phyloP scores from a whole-genome alignment of 202 grass and related monocot species.

The Setaria italica region DNA sequence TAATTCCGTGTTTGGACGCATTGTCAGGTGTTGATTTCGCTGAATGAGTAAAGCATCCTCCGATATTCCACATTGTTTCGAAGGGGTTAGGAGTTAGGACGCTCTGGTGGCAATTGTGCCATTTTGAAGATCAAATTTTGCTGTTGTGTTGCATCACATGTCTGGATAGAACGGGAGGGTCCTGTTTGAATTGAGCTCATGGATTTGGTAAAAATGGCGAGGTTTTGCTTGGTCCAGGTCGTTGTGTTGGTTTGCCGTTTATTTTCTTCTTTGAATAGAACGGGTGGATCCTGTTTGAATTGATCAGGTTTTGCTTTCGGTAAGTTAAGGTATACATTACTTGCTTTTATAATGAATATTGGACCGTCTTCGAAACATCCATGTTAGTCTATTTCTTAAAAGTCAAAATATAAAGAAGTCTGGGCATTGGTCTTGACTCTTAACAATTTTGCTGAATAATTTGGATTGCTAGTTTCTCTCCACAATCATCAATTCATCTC shows the following conservation, averaged over 20 bases:
- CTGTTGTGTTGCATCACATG: background rate
- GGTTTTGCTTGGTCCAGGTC: conserved; percentile 4
- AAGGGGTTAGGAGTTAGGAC: background rate
- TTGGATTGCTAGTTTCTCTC: conserved; percentile 7
- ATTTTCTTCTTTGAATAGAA: background rate
- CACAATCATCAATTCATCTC: conserved; percentile 17
- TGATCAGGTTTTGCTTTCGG: background rate
- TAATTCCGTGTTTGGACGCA: background rate
- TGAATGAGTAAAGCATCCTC: conserved; percentile 4
- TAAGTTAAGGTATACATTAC: background rate
- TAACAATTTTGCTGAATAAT: conserved; percentile 24
- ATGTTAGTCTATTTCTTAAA: background rate
- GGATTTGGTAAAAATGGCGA: conserved; percentile 1
- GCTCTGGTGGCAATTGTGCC: background rate
- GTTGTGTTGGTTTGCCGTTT: background rate
- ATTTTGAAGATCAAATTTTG: background rate
- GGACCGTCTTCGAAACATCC: background rate
- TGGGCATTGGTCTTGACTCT: conserved; percentile 16
- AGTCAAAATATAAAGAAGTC: conserved; percentile 22
- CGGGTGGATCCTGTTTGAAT: too few relatives aligned
- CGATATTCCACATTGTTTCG: background rate
- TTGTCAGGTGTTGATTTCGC: background rate
- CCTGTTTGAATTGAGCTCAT: background rate
- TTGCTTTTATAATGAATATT: conserved; percentile 13
- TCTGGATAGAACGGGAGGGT: conserved; percentile 3